These are phyloP conservation scores for Suillus lakei DNA, from an alignment of 768 basidiomycete genomes.

Conservation along the genomic window DNA sequence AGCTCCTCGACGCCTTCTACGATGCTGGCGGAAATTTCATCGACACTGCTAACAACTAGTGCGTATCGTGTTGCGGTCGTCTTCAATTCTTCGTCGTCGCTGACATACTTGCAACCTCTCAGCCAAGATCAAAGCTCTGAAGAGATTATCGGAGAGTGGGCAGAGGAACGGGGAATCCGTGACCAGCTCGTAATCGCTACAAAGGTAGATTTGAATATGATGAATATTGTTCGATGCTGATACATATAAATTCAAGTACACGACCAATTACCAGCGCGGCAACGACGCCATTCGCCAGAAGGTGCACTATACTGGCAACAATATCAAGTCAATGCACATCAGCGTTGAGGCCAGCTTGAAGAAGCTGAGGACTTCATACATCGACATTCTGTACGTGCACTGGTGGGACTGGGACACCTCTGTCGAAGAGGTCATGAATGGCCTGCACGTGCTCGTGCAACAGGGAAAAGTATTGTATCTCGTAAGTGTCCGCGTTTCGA, in stretches of 20 bases:
- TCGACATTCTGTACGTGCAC: slow-evolving; percentile 49
- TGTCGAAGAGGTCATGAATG: slow-evolving; percentile 46
- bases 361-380: slow-evolving; percentile 50
- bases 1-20: slow-evolving; percentile 51
- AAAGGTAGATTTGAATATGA: slow-evolving; percentile 28
- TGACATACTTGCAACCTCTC: not conserved
- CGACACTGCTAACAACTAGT: slow-evolving; percentile 53
- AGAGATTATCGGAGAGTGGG: slow-evolving; percentile 54
- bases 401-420: slow-evolving; percentile 44
- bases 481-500: slow-evolving; percentile 27
- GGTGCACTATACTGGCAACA: slow-evolving; percentile 52
- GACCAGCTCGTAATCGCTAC: slow-evolving; percentile 52
- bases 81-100: not conserved
- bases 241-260: slow-evolving; percentile 18
- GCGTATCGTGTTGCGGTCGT: slow-evolving; percentile 13
- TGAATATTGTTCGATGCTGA: not conserved
- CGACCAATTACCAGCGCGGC: slow-evolving; percentile 23
- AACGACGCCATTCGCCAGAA: slow-evolving; percentile 31
- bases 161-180: slow-evolving; percentile 42
- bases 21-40: slow-evolving; percentile 54
- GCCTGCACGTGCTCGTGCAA: slow-evolving; percentile 41
- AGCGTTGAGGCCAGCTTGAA: slow-evolving; percentile 46
- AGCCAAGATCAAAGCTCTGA: slow-evolving; percentile 48
- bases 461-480: slow-evolving; percentile 45
- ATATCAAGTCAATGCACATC: slow-evolving; percentile 46